Conservation (phyloP, 2,329 filamentous ascomycete species). For the Colletotrichum filicis region DNA sequence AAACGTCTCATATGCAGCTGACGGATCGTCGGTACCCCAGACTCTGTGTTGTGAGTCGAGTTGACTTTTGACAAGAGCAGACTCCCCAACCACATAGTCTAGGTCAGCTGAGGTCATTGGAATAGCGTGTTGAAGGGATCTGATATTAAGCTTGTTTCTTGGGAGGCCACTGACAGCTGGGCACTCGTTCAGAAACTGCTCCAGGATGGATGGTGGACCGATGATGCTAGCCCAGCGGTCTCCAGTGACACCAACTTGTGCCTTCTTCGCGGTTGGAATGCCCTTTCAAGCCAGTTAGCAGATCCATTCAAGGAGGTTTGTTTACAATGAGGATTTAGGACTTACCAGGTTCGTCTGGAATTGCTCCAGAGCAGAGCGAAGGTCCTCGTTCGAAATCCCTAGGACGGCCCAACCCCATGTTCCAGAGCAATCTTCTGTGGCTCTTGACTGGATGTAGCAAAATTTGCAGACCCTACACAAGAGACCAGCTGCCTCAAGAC, state of each 20-base stretch:
- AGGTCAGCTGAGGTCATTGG: background rate
- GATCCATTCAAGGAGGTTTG: too few species aligned
- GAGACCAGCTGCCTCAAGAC: background rate
- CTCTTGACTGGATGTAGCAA: background rate
- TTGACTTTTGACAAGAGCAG: background rate
- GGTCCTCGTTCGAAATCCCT: background rate
- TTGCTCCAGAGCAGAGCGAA: background rate
- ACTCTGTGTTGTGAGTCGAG: background rate
- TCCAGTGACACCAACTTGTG: conserved; percentile 2
- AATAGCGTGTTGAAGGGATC: background rate
- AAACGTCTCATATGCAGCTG: background rate
- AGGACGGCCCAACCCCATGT: conserved; percentile 9
- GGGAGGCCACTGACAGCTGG: background rate
- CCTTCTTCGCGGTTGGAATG: background rate
- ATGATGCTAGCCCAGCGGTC: conserved; percentile 13
- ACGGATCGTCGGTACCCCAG: background rate
- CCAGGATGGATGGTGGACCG: conserved; percentile 15
- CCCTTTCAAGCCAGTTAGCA: background rate
- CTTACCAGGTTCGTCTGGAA: background rate
- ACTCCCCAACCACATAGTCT: background rate
- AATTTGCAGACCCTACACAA: background rate
- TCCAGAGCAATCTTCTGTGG: background rate
- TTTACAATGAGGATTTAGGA: too few species aligned
- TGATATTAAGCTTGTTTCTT: background rate
- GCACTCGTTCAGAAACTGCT: background rate